These are phyloP conservation scores for Magnaporthales sp. DNA, from an alignment of 2,329 filamentous ascomycete genomes.

Conservation along the genomic window DNA sequence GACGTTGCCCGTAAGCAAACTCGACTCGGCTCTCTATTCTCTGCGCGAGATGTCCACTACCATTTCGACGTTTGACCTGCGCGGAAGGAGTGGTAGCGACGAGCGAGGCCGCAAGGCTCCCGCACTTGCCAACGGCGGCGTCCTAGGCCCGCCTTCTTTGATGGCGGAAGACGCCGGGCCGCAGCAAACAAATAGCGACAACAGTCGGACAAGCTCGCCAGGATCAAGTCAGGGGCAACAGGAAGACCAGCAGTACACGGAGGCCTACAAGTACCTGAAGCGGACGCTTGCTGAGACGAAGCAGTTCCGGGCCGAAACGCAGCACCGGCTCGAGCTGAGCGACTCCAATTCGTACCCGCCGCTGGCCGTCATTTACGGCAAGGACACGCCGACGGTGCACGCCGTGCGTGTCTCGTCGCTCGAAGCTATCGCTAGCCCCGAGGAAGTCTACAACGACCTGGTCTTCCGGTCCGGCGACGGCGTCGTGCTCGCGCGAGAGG, in stretches of 20 bases:
- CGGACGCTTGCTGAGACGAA: slow-evolving; percentile 65
- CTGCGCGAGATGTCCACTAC: slow-evolving; percentile 36
- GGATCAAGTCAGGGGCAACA: slow-evolving; percentile 9
- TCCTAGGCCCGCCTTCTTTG: not conserved
- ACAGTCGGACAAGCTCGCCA: slow-evolving; percentile 12
- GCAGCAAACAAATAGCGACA: slow-evolving; percentile 1
- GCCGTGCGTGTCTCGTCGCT: slow-evolving; percentile 65
- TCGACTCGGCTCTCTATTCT: slow-evolving; percentile 30
- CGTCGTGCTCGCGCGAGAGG: slow-evolving; percentile 75
- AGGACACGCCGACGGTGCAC: slow-evolving; percentile 76
- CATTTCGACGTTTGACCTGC: slow-evolving; percentile 32
- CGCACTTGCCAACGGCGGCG: not conserved
- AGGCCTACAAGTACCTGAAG: slow-evolving; percentile 55
- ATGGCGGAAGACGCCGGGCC: slow-evolving; percentile 2
- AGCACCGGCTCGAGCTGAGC: slow-evolving; percentile 50
- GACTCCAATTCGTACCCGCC: slow-evolving; percentile 72
- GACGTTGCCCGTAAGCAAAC: slow-evolving; percentile 22
- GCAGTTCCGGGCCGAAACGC: slow-evolving; percentile 67
- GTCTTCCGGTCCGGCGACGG: slow-evolving; percentile 84
- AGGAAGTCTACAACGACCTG: slow-evolving; percentile 78
- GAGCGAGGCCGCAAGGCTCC: not conserved
- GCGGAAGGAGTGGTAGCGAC: slow-evolving; percentile 34
- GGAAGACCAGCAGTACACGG: slow-evolving; percentile 41
- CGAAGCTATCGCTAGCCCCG: slow-evolving; percentile 60
- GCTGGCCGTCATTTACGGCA: slow-evolving; percentile 75